Percentiles rank a stretch among this genome's conserved stretches.
Conservation (phyloP, 768 basidiomycete genomes). For the Leucosporidium scottii region DNA sequence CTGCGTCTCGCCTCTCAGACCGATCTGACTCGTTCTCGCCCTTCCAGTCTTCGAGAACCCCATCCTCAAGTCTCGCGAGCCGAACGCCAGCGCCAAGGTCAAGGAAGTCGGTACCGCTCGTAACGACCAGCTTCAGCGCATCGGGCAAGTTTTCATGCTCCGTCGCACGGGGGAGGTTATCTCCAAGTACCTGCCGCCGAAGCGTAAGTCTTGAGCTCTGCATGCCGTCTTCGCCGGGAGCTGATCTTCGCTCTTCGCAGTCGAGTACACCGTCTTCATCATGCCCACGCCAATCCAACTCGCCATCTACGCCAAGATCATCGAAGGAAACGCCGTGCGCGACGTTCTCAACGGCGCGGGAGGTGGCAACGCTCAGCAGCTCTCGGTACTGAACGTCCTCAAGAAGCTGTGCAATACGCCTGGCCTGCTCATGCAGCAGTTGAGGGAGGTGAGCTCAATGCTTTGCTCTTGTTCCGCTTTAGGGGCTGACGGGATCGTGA, state of each 20-base stretch:
- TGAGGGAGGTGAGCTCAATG: conserved; percentile 23
- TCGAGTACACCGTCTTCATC: conserved; percentile 97
- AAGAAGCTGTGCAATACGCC: conserved; percentile 93
- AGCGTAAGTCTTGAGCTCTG: conserved; percentile 53
- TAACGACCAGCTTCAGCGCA: conserved; percentile 57
- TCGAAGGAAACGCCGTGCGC: conserved; percentile 63
- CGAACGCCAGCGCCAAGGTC: conserved; percentile 63
- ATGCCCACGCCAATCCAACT: conserved; percentile 78
- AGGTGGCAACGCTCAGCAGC: conserved; percentile 61
- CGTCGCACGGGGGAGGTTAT: conserved; percentile 78
- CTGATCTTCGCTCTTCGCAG: conserved; percentile 45
- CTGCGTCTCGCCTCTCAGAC: fast-evolving
- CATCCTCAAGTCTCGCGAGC: conserved; percentile 76
- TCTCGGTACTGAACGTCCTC: conserved; percentile 69
- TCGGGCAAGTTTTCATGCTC: conserved; percentile 59
- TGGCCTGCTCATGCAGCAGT: conserved; percentile 51
- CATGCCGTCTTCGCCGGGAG: neutral
- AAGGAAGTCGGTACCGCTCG: conserved; percentile 70
- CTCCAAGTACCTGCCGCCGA: conserved; percentile 79
- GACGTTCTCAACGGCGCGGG: conserved; percentile 54
- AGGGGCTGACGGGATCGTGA: too few relatives aligned
- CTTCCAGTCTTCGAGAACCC: conserved; percentile 71
- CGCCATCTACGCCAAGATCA: conserved; percentile 65
- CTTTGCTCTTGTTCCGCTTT: too few relatives aligned
- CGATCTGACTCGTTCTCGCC: neutral